phyloP scores from a whole-genome alignment of 1,284 basidiomycete species.

The Ustilago bromivora region DNA sequence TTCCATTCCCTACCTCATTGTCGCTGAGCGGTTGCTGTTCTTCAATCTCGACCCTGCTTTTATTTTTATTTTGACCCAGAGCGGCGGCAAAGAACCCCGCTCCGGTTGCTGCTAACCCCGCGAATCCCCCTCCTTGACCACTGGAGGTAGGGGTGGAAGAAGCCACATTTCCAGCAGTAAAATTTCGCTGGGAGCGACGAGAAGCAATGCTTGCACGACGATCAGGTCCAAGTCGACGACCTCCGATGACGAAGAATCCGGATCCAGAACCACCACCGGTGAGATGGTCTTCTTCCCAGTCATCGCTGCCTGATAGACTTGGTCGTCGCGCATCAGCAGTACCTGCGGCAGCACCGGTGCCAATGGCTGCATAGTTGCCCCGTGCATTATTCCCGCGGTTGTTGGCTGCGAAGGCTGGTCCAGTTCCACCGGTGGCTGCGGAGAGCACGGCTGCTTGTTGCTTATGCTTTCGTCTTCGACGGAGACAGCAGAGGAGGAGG shows the following conservation, averaged over 20 bases:
- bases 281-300: constrained; percentile 57
- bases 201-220: constrained; percentile 32
- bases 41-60: constrained; percentile 27
- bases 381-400: constrained; percentile 18
- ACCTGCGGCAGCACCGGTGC: constrained; percentile 25
- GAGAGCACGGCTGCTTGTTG: constrained; percentile 23
- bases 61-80: constrained; percentile 14
- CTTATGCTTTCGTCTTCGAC: constrained; percentile 32
- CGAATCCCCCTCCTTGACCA: not conserved
- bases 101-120: constrained; percentile 25
- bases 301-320: constrained; percentile 45
- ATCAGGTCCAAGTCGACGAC: constrained; percentile 21
- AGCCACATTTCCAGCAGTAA: constrained; percentile 17
- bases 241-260: constrained; percentile 61
- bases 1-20: constrained; percentile 34
- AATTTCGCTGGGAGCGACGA: constrained; percentile 19
- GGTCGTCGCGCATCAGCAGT: constrained; percentile 27
- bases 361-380: constrained; percentile 51
- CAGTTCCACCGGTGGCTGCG: constrained; percentile 28
- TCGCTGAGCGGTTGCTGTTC: constrained; percentile 34
- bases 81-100: constrained; percentile 30
- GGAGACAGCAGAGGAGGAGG: constrained; percentile 39
- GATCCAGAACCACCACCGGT: constrained; percentile 43
- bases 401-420: constrained; percentile 12
- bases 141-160: constrained; percentile 9